Conservation (phyloP, 202 grass and related monocot species). For the Panicum virgatum region DNA sequence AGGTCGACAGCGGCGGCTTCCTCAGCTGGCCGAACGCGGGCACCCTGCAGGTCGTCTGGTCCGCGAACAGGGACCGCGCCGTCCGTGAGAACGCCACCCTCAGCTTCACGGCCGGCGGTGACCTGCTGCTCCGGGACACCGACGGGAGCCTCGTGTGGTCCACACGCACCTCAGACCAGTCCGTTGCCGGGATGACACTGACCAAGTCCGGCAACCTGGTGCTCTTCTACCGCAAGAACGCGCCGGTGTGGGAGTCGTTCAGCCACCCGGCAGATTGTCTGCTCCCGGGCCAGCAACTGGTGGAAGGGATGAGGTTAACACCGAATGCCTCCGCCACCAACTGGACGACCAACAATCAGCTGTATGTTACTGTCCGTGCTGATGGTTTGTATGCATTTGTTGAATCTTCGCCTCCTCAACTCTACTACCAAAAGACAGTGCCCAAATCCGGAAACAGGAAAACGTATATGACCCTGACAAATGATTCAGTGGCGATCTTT, state of each 20-base stretch:
- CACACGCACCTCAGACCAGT: background rate
- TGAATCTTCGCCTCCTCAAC: background rate
- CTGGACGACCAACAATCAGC: background rate
- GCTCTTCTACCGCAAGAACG: constrained; percentile 28
- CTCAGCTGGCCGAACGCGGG: background rate
- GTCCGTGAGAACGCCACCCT: constrained; percentile 49
- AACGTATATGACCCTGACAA: constrained; percentile 18
- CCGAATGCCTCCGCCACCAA: constrained; percentile 16
- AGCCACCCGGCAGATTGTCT: constrained; percentile 45
- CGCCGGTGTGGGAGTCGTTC: constrained; percentile 47
- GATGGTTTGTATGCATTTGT: constrained; percentile 7
- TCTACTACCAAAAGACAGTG: constrained; percentile 19
- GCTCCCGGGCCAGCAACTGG: constrained; percentile 30
- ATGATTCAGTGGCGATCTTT: background rate
- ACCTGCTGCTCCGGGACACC: constrained; percentile 24
- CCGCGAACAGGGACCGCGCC: constrained; percentile 32
- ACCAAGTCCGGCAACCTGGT: constrained; percentile 48
- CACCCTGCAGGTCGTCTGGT: constrained; percentile 35
- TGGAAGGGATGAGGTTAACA: constrained; percentile 19
- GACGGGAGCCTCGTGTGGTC: constrained; percentile 46
- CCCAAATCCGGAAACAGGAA: background rate
- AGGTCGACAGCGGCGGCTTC: background rate
- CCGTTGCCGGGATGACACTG: constrained; percentile 21
- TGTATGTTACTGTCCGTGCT: constrained; percentile 18
- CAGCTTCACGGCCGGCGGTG: constrained; percentile 14